These are phyloP conservation scores for Cystobasidium tubakii DNA, from an alignment of 768 basidiomycete species.

Conservation along the genomic window DNA sequence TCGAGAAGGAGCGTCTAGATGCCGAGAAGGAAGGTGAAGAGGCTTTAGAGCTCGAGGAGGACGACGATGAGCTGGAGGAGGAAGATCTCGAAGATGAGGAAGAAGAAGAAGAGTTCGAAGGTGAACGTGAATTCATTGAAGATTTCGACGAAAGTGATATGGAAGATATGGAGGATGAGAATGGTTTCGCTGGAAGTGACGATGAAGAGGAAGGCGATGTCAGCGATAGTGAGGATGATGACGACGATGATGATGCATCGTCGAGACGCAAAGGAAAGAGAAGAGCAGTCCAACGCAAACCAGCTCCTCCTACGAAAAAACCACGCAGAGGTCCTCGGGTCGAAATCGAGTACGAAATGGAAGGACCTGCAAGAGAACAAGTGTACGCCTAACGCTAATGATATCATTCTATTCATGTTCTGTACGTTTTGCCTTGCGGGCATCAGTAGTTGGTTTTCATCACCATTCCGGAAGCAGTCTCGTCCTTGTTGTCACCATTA, in stretches of 20 bases:
- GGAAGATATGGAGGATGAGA: constrained; percentile 53
- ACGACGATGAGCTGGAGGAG: constrained; percentile 58
- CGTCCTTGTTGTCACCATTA: not conserved
- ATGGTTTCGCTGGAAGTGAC: constrained; percentile 9
- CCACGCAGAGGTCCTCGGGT: constrained; percentile 50
- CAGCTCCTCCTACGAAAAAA: constrained; percentile 61
- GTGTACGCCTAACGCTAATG: not conserved
- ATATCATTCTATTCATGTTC: not conserved
- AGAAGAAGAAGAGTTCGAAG: constrained; percentile 59
- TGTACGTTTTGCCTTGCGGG: not conserved
- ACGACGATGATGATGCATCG: constrained; percentile 50
- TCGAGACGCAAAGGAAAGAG: constrained; percentile 61
- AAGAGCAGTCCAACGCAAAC: constrained; percentile 49
- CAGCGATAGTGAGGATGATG: constrained; percentile 52
- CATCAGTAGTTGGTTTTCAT: not conserved
- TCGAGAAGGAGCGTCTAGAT: constrained; percentile 63
- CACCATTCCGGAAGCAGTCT: not conserved
- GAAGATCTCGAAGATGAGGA: constrained; percentile 55
- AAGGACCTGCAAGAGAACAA: constrained; percentile 47
- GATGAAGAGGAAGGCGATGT: constrained; percentile 51
- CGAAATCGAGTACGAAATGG: constrained; percentile 95
- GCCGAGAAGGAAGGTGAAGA: constrained; percentile 53
- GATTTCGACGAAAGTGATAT: constrained; percentile 64
- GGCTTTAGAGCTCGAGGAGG: constrained; percentile 54
- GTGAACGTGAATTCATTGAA: constrained; percentile 66